These are phyloP conservation scores for Candida ficus DNA, from an alignment of 805 yeast species.

Conservation along the genomic window DNA sequence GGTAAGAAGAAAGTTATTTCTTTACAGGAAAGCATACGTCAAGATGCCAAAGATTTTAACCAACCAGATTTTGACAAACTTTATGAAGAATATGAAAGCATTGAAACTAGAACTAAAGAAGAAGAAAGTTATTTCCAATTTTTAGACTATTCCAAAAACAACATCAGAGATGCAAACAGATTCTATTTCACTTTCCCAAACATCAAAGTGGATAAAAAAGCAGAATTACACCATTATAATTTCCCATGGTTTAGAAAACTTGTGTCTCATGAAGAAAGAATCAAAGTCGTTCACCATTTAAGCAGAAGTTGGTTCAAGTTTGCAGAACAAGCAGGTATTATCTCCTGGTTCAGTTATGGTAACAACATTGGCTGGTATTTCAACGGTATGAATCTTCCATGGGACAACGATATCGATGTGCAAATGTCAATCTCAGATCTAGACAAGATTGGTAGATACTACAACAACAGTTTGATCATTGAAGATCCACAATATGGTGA, in stretches of 20 bases:
- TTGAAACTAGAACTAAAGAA: slow-evolving; percentile 14
- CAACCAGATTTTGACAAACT: slow-evolving; percentile 16
- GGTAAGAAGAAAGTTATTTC: slow-evolving; percentile 6
- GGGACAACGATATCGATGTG: slow-evolving; percentile 53
- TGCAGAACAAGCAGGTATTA: slow-evolving; percentile 34
- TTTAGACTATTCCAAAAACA: slow-evolving; percentile 20
- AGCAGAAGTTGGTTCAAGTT: slow-evolving; percentile 51
- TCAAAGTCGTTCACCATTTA: slow-evolving; percentile 38
- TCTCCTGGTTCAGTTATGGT: slow-evolving; percentile 66
- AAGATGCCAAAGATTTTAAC: slow-evolving; percentile 14
- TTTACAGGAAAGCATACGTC: slow-evolving; percentile 9
- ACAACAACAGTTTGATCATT: slow-evolving; percentile 39
- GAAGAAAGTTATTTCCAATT: slow-evolving; percentile 24
- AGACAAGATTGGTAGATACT: slow-evolving; percentile 36
- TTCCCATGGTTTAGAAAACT: slow-evolving; percentile 28
- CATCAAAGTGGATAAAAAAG: slow-evolving; percentile 20
- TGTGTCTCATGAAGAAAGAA: slow-evolving; percentile 26
- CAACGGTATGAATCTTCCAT: slow-evolving; percentile 45
- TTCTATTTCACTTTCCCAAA: slow-evolving; percentile 26
- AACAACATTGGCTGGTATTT: slow-evolving; percentile 52
- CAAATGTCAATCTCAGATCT: slow-evolving; percentile 46
- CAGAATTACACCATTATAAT: slow-evolving; percentile 27
- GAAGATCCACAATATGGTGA: slow-evolving; percentile 32
- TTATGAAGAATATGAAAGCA: slow-evolving; percentile 10
- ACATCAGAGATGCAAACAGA: slow-evolving; percentile 19